Conservation (phyloP, 352 stramenopile species). For the Globisporangium cederbergense region DNA sequence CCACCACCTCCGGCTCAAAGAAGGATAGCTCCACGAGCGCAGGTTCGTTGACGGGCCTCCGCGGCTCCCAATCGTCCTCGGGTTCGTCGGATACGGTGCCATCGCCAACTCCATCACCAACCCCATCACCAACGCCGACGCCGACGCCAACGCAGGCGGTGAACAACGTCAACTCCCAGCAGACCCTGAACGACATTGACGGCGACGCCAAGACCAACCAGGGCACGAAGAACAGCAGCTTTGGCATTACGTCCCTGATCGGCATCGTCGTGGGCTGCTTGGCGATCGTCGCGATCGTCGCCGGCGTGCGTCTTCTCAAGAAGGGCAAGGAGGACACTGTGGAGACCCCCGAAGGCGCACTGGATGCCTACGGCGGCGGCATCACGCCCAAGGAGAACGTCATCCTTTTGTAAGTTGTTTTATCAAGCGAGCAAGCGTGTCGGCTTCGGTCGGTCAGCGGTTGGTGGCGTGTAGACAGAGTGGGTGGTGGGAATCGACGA, state of each 20-base stretch:
- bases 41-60: constrained; percentile 5
- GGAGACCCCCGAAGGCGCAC: constrained; percentile 37
- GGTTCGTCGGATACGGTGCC: constrained; percentile 10
- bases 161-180: constrained; percentile 24
- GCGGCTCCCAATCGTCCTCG: constrained; percentile 12
- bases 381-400: constrained; percentile 84
- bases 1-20: not conserved
- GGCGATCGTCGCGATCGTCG: constrained; percentile 66
- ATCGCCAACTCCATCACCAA: constrained; percentile 5
- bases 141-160: constrained; percentile 11
- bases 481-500: constrained; percentile 13
- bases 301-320: constrained; percentile 56
- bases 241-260: constrained; percentile 44
- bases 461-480: constrained; percentile 6
- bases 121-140: not conserved
- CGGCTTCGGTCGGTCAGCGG: not conserved
- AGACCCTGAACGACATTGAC: constrained; percentile 32
- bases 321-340: constrained; percentile 58
- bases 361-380: constrained; percentile 58
- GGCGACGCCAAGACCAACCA: constrained; percentile 22
- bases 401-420: constrained; percentile 72
- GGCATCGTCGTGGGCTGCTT: constrained; percentile 65
- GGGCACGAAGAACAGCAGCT: not conserved
- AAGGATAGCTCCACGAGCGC: not conserved
- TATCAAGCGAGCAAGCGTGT: constrained; percentile 22